These are phyloP conservation scores for Pythium phragmiticola DNA, from an alignment of 352 stramenopile genomes.

Conservation along the genomic window DNA sequence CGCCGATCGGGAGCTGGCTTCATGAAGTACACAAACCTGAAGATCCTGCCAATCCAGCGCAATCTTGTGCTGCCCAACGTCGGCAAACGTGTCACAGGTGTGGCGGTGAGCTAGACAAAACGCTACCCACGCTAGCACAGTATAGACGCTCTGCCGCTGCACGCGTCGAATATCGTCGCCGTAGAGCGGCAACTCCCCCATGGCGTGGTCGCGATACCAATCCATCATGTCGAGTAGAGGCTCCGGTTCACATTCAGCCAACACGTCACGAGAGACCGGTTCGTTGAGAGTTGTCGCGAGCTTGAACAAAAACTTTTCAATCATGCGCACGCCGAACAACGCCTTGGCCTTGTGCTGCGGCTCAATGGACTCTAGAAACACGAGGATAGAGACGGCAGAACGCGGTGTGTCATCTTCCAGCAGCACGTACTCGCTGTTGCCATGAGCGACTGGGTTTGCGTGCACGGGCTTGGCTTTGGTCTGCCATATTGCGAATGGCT, in stretches of 20 bases:
- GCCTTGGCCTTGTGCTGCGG: not conserved
- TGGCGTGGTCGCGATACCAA: constrained; percentile 1
- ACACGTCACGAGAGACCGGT: not conserved
- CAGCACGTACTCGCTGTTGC: constrained; percentile 1
- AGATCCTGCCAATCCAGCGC: constrained; percentile 15
- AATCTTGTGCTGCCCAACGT: constrained; percentile 11
- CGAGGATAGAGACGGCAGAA: constrained; percentile 12
- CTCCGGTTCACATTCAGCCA: not conserved
- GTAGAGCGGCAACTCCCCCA: not conserved
- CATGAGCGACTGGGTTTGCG: not conserved
- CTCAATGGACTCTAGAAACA: not conserved
- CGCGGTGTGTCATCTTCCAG: not conserved
- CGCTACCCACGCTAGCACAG: constrained; percentile 9
- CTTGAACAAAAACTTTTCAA: constrained; percentile 13
- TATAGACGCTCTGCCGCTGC: constrained; percentile 15
- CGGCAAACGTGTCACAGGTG: not conserved
- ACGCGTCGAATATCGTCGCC: constrained; percentile 15
- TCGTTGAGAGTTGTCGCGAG: not conserved
- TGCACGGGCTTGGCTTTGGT: not conserved
- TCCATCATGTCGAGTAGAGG: not conserved
- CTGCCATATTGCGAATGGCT: not conserved
- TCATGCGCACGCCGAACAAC: not conserved
- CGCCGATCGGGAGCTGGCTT: not conserved
- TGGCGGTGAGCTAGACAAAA: constrained; percentile 8
- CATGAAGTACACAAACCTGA: constrained; percentile 15